Percentiles rank a stretch among this genome's conserved stretches.
Evolutionary conservation across 441 rosid genomes (phyloP).

Genomic region (Brassica hybrid): DNA sequence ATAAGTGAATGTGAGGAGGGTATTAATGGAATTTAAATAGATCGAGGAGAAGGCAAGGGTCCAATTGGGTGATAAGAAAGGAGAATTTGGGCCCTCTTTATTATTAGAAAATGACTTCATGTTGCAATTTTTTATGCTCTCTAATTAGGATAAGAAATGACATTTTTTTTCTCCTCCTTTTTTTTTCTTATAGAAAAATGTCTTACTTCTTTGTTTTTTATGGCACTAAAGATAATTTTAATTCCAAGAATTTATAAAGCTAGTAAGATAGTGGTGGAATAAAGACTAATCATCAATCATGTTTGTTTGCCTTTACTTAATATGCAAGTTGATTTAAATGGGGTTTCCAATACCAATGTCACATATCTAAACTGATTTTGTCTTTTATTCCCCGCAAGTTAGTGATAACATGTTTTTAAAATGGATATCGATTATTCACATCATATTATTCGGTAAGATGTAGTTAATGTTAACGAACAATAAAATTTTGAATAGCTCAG

Average conservation of each 20-base stretch:
- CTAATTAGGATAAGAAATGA: conserved; percentile 23
- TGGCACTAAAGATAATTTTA: conserved; percentile 36
- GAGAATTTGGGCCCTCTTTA: conserved; percentile 45
- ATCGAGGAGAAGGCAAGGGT: conserved; percentile 26
- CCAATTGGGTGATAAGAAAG: conserved; percentile 49
- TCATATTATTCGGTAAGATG: conserved; percentile 25
- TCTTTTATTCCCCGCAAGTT: conserved; percentile 21
- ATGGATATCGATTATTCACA: conserved; percentile 8
- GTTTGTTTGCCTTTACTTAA: conserved; percentile 45
- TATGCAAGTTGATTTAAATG: conserved; percentile 38
- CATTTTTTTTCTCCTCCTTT: neutral
- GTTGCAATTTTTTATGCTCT: conserved; percentile 26
- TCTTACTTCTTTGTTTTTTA: conserved; percentile 35
- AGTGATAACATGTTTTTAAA: neutral
- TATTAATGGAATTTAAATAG: conserved; percentile 56
- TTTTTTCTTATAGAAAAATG: neutral
- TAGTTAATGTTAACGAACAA: neutral
- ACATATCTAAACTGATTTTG: conserved; percentile 26
- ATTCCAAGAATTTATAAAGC: conserved; percentile 39
- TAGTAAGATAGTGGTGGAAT: conserved; percentile 45
- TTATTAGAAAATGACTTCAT: conserved; percentile 52
- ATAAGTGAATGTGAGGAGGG: conserved; percentile 44
- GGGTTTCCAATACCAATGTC: conserved; percentile 23
- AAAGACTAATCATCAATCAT: conserved; percentile 47
- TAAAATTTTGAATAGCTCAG: neutral